A percentile compares a stretch with the other conserved stretches of the same genome.
phyloP scores from a whole-genome alignment of 1,284 basidiomycete genomes.

The Melampsora allii-populina region DNA sequence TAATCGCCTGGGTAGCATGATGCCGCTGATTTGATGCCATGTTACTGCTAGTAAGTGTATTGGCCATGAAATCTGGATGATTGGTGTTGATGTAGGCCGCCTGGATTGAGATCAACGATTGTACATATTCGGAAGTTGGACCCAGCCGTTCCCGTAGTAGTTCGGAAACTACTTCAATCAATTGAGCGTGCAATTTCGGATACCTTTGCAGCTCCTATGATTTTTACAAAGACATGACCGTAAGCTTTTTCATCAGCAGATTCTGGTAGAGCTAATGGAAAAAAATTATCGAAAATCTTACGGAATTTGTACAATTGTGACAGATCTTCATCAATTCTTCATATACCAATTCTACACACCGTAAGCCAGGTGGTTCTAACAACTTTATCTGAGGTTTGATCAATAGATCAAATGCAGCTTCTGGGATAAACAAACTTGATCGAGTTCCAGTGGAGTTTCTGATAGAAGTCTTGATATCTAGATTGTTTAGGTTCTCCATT shows the following conservation, averaged over 20 bases:
- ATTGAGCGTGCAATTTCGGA: constrained; percentile 84
- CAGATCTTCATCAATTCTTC: constrained; percentile 99
- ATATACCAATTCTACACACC: constrained; percentile 97
- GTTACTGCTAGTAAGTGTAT: constrained; percentile 59
- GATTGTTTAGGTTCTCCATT: constrained; percentile 81
- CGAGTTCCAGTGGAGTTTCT: constrained; percentile 96
- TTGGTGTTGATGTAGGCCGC: constrained; percentile 99
- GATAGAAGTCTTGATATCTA: constrained; percentile 97
- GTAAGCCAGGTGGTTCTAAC: constrained; percentile 83
- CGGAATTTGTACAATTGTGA: constrained; percentile 90
- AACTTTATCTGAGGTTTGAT: constrained; percentile 99
- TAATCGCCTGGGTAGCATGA: constrained; percentile 50
- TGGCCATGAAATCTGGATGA: constrained; percentile 81
- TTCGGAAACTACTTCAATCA: constrained; percentile 97
- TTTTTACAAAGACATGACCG: background rate
- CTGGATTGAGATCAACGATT: constrained; percentile 94
- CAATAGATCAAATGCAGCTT: constrained; percentile 92
- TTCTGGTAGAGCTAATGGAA: background rate
- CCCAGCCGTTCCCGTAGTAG: constrained; percentile 89
- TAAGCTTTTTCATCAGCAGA: background rate
- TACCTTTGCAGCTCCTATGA: constrained; percentile 93
- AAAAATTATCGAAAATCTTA: constrained; percentile 54
- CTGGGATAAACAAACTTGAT: constrained; percentile 94
- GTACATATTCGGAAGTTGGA: constrained; percentile 93
- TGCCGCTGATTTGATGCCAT: constrained; percentile 49